Conservation (phyloP, 2,329 filamentous ascomycete genomes). For the Pestalotiopsis sp. region DNA sequence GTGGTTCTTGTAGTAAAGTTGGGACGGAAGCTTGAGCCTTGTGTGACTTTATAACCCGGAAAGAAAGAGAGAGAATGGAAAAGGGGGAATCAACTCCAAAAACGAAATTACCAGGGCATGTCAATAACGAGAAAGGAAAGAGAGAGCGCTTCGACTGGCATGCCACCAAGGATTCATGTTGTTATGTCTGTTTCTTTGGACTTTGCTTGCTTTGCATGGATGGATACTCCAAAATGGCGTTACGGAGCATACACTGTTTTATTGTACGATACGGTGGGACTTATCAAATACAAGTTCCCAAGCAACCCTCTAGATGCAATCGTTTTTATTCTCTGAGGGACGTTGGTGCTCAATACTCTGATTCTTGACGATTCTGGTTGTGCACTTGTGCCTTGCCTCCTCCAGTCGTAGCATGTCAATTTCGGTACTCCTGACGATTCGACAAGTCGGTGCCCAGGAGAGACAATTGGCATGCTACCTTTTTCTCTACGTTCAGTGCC, state of each 20-base stretch:
- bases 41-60: too few relatives aligned
- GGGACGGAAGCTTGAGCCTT: too few relatives aligned
- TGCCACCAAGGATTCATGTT: background rate
- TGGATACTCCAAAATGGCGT: slow-evolving; percentile 6
- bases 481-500: too few relatives aligned
- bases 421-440: background rate
- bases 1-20: slow-evolving; percentile 53
- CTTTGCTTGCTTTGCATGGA: slow-evolving; percentile 1
- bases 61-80: too few relatives aligned
- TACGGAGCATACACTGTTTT: slow-evolving; percentile 64
- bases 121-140: background rate
- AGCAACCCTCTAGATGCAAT: slow-evolving; percentile 20
- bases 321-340: background rate
- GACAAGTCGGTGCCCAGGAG: too few relatives aligned
- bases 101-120: background rate
- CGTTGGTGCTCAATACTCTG: background rate
- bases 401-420: background rate
- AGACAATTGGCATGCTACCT: too few relatives aligned
- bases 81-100: too few relatives aligned
- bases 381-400: background rate
- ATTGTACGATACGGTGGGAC: slow-evolving; percentile 67
- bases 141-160: background rate
- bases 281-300: slow-evolving; percentile 40
- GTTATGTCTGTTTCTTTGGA: background rate
- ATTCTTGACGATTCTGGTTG: background rate